Base-by-base conservation (phyloP, 306 rosid genomes). In the Gillenia trifoliata region DNA sequence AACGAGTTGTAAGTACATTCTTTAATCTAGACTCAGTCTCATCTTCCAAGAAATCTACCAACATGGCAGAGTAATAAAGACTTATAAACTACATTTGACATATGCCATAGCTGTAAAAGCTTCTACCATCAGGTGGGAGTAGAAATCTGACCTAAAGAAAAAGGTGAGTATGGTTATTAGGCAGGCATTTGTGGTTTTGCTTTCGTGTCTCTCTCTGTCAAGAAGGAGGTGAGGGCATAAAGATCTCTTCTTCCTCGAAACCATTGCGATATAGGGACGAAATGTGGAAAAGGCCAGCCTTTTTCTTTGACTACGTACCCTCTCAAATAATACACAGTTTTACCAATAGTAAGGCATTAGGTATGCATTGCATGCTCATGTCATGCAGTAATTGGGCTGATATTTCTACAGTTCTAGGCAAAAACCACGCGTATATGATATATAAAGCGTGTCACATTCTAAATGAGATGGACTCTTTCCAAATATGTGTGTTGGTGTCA, bases 271-370 rank as follows among this genome's bases (percentile, higher is more conserved):
- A 55, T 11, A 31, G 43, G 13, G 54, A 20, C 20, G n/a, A 64
- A 70, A 23, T 0, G n/a, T n/a, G n/a, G 6, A 29, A 65, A 43
- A 43, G 25, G 7, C 61, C 19, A 40, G 82, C 71, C 79, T 30
- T 61, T 76, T 66, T 55, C 76, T 73, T 83, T 83, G 84, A 76
- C 75, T 36, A 5, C 64, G 50, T 45, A 45, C 20, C n/a, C 1
- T 10, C 61, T 19, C 56, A 19, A 26, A 20, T 10, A 49, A 59
- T 11, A 23, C 3, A 62, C 29, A 61, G 19, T 17, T 66, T n/a
- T 70, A 74, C 71, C 72, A 5, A 64, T 70, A 16, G 50, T 15
- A 45, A 45, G 17, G 50, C 50, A 15, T 45, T 45, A 55, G 64
- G 62, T 60, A 77, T 31, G 78, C 71, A 43, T 31, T 52, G 50